Conservation (phyloP, 176 grass and related monocot species). For the Oryza glaberrima region DNA sequence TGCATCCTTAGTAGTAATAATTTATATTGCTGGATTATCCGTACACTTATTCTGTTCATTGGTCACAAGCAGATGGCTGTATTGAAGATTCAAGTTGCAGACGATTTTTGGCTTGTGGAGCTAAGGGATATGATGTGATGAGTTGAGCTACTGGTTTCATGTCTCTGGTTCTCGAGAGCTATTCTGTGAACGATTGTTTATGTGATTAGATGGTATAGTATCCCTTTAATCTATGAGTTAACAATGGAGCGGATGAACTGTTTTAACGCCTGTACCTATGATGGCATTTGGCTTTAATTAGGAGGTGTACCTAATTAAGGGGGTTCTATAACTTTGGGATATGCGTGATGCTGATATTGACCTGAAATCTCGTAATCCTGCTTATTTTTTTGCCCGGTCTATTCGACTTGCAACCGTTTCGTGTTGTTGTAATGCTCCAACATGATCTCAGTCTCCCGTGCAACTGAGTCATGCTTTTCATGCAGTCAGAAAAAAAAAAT, state of each 20-base stretch:
- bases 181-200: not conserved
- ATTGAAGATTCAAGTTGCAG: slow-evolving; percentile 15
- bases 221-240: not conserved
- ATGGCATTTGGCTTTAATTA: not conserved
- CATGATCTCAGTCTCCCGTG: not conserved
- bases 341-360: not conserved
- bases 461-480: no score
- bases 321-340: not conserved
- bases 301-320: not conserved
- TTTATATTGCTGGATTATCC: no score
- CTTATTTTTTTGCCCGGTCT: not conserved
- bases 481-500: no score
- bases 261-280: not conserved
- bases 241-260: not conserved
- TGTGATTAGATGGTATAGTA: slow-evolving; percentile 1
- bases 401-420: no score
- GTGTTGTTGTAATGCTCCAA: not conserved
- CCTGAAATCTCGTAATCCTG: not conserved
- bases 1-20: no score
- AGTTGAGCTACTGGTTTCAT: not conserved
- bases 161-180: not conserved
- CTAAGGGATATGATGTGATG: not conserved
- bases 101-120: not conserved
- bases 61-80: slow-evolving; percentile 23
- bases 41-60: slow-evolving; percentile 14